phyloP scores from a whole-genome alignment of 2,329 filamentous ascomycete species.

The Cercospora sp. region DNA sequence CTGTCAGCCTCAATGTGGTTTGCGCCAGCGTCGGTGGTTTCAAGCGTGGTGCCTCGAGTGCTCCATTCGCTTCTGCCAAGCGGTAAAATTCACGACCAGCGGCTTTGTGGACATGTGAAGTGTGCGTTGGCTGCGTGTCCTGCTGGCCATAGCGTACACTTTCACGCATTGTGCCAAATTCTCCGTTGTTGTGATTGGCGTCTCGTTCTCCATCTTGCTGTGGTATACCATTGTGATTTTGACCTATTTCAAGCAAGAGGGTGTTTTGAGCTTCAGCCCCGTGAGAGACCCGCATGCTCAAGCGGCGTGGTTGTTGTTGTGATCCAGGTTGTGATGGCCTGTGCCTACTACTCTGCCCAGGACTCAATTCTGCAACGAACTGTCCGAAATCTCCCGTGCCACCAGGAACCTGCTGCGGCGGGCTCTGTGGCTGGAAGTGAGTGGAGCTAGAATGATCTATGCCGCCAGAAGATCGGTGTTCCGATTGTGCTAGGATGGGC shows the following conservation, averaged over 20 bases:
- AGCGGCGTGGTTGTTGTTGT: conserved; percentile 10
- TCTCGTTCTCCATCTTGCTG: conserved; percentile 2
- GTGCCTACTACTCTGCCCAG: background rate
- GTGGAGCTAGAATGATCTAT: background rate
- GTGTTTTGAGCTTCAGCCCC: conserved; percentile 8
- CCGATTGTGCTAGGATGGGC: conserved; percentile 14
- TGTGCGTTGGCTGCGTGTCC: conserved; percentile 28
- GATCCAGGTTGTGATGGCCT: background rate
- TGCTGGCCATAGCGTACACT: conserved; percentile 24
- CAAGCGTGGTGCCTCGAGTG: conserved; percentile 2
- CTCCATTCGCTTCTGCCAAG: conserved; percentile 9
- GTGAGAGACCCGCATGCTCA: conserved; percentile 9
- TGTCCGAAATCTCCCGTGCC: background rate
- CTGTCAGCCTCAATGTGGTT: conserved; percentile 22
- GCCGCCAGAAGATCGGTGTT: conserved; percentile 9
- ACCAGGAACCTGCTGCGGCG: conserved; percentile 7
- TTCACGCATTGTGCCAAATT: conserved; percentile 26
- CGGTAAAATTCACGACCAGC: conserved; percentile 12
- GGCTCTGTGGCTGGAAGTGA: background rate
- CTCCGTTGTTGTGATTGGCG: conserved; percentile 5
- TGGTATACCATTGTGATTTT: background rate
- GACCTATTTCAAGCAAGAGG: background rate
- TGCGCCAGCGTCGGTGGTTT: conserved; percentile 16
- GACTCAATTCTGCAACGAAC: background rate
- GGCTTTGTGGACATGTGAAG: conserved; percentile 24